phyloP scores from a whole-genome alignment of 139 green algal species.

The Chara braunii region DNA sequence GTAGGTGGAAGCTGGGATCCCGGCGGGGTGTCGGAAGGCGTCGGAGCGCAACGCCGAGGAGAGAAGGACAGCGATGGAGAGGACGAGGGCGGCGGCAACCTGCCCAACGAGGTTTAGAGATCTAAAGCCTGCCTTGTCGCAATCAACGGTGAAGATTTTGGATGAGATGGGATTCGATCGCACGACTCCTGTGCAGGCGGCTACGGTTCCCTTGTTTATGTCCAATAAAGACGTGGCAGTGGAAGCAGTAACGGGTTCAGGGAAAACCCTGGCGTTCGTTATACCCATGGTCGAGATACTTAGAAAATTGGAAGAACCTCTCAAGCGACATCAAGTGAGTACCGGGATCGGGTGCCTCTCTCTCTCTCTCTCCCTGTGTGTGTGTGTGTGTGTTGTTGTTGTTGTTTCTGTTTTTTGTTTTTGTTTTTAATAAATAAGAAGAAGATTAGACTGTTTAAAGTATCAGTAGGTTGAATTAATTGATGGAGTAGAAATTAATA shows the following conservation, averaged over 20 bases:
- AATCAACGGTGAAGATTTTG: conserved; percentile 9
- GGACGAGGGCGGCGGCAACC: not conserved
- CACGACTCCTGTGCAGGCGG: conserved; percentile 85
- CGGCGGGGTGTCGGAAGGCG: too few species aligned
- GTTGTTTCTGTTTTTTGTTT: too few species aligned
- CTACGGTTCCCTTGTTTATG: conserved; percentile 80
- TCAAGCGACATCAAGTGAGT: conserved; percentile 63
- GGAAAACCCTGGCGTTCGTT: conserved; percentile 96
- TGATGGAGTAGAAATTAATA: too few species aligned
- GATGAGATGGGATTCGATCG: conserved; percentile 49
- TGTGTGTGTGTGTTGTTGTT: too few species aligned
- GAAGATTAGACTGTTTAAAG: not conserved
- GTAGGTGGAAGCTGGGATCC: too few species aligned
- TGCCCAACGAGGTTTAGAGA: not conserved
- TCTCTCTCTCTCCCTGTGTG: not conserved
- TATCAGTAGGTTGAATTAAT: too few species aligned
- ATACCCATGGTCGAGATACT: conserved; percentile 86
- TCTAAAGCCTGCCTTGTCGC: not conserved
- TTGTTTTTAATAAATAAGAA: not conserved
- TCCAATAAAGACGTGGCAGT: conserved; percentile 93
- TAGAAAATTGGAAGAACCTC: conserved; percentile 53
- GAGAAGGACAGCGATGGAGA: too few species aligned
- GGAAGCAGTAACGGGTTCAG: conserved; percentile 88
- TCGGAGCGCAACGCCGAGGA: too few species aligned
- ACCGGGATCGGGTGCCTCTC: not conserved